These are phyloP conservation scores for Pichia nanzhaoensis DNA, from an alignment of 805 yeast species.

Conservation along the genomic window DNA sequence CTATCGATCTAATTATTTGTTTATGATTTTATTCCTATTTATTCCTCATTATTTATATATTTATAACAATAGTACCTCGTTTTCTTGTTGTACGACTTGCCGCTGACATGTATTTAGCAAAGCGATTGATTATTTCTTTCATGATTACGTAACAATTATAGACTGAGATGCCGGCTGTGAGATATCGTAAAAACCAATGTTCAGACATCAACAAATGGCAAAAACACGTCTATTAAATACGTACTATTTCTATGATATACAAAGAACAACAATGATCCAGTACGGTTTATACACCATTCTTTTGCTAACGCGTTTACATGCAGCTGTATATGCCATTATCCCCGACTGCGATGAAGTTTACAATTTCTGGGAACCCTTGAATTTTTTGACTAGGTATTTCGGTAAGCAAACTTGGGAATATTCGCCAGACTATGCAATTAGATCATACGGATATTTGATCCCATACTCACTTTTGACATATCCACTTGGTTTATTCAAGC, in stretches of 20 bases:
- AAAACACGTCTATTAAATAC: too few relatives aligned
- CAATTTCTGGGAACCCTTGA: constrained; percentile 94
- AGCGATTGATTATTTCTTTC: too few relatives aligned
- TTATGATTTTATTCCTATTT: background rate
- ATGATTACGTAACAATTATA: too few relatives aligned
- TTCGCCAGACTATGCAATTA: constrained; percentile 79
- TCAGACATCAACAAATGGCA: background rate
- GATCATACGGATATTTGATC: constrained; percentile 75
- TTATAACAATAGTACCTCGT: too few relatives aligned
- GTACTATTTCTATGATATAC: background rate
- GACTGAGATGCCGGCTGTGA: too few relatives aligned
- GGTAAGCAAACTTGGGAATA: constrained; percentile 98
- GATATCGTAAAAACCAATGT: too few relatives aligned
- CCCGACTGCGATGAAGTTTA: constrained; percentile 90
- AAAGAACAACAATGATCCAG: background rate
- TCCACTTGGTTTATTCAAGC: constrained; percentile 17
- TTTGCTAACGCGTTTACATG: constrained; percentile 15
- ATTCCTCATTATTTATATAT: too few relatives aligned
- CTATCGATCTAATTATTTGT: background rate
- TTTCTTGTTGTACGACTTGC: too few relatives aligned
- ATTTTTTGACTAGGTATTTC: constrained; percentile 66
- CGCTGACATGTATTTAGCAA: too few relatives aligned
- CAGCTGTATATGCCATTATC: constrained; percentile 54
- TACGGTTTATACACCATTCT: constrained; percentile 6
- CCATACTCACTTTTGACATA: constrained; percentile 34